A percentile compares a stretch with the other conserved stretches of the same genome.
These are phyloP conservation scores for Aspergillus sp. DNA, from an alignment of 2,329 filamentous ascomycete species.

Conservation along the genomic window DNA sequence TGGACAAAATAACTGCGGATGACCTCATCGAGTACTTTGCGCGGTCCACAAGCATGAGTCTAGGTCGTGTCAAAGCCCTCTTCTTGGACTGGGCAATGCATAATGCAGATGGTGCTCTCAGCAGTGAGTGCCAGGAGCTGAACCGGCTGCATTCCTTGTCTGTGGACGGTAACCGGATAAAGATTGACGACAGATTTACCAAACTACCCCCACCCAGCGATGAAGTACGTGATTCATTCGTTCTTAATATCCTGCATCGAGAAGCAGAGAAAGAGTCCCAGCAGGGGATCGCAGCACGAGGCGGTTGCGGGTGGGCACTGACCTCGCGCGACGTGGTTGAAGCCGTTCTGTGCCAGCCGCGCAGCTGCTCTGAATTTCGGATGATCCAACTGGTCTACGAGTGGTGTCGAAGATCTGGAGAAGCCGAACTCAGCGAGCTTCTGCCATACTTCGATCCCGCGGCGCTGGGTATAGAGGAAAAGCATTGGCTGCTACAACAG, in stretches of 20 bases:
- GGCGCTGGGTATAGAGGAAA: neutral
- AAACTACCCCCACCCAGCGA: neutral
- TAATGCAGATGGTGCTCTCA: neutral
- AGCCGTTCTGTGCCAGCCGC: neutral
- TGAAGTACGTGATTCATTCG: neutral
- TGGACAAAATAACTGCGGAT: neutral
- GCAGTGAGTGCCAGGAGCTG: slow-evolving; percentile 1
- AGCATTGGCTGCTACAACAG: neutral
- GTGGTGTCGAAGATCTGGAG: neutral
- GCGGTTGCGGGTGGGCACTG: too few species aligned
- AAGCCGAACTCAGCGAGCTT: neutral
- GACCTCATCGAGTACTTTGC: slow-evolving; percentile 5
- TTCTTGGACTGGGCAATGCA: slow-evolving; percentile 1
- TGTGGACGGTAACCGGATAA: neutral
- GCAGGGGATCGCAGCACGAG: neutral
- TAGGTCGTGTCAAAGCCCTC: neutral
- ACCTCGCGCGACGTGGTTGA: neutral
- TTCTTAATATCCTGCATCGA: neutral
- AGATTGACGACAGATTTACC: neutral
- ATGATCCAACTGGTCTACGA: neutral
- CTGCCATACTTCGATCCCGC: neutral
- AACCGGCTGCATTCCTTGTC: neutral
- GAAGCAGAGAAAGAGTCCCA: neutral
- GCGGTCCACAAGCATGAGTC: neutral
- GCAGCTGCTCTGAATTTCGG: neutral